Percentiles rank a stretch among this genome's conserved stretches.
Conservation (phyloP, 768 basidiomycete genomes). For the Amanita molliuscula region DNA sequence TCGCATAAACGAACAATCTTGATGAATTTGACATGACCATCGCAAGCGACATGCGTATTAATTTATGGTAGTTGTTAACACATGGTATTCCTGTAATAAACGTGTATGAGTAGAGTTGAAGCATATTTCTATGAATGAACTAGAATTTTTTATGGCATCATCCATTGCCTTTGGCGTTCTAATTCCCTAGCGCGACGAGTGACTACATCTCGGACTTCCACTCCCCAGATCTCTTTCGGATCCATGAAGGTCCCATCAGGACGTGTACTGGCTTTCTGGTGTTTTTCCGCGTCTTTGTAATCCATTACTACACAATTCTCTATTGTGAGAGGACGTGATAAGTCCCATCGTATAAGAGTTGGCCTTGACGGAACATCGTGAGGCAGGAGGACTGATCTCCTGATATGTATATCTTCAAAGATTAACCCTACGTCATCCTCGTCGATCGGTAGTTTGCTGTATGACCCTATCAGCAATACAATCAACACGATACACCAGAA, state of each 20-base stretch:
- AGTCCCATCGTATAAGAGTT: conserved; percentile 76
- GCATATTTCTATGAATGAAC: too few relatives aligned
- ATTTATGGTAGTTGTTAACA: not conserved
- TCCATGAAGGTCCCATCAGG: conserved; percentile 14
- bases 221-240: conserved; percentile 63
- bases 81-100: conserved; percentile 1
- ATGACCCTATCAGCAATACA: not conserved
- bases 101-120: conserved; percentile 3
- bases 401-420: conserved; percentile 81
- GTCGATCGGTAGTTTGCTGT: conserved; percentile 66
- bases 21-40: not conserved
- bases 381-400: conserved; percentile 72
- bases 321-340: conserved; percentile 44
- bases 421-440: conserved; percentile 77
- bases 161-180: conserved; percentile 43
- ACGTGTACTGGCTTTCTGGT: conserved; percentile 36
- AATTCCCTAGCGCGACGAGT: conserved; percentile 50
- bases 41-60: not conserved
- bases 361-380: conserved; percentile 65
- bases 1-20: conserved; percentile 1
- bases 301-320: conserved; percentile 88
- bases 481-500: not conserved
- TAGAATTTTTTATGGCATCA: conserved; percentile 17
- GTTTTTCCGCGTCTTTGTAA: conserved; percentile 59
- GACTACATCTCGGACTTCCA: conserved; percentile 48